Conservation (phyloP, 768 basidiomycete species). For the Macrolepiota dolichaula region DNA sequence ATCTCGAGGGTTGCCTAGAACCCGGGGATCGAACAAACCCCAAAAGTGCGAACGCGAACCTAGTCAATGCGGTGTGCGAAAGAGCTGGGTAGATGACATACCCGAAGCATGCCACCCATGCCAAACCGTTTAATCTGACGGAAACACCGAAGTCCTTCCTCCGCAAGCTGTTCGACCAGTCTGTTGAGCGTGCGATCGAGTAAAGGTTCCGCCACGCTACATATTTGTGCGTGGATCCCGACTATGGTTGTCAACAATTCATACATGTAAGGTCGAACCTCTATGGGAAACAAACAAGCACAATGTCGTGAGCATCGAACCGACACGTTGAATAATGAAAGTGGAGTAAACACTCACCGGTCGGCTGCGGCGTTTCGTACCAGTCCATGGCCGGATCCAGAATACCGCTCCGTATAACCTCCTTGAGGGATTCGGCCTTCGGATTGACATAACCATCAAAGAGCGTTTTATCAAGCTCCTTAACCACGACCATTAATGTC, state of each 20-base stretch:
- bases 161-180: slow-evolving; percentile 79
- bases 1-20: slow-evolving; percentile 94
- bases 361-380: slow-evolving; percentile 91
- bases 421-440: slow-evolving; percentile 65
- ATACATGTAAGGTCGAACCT: slow-evolving; percentile 94
- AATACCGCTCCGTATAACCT: slow-evolving; percentile 76
- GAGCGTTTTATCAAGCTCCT: slow-evolving; percentile 82
- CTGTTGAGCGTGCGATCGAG: slow-evolving; percentile 79
- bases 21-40: not conserved
- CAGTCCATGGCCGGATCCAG: slow-evolving; percentile 83
- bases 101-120: slow-evolving; percentile 98
- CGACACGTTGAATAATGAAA: slow-evolving; percentile 7
- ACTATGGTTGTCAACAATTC: slow-evolving; percentile 86
- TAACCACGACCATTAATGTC: slow-evolving; percentile 74
- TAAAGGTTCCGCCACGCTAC: slow-evolving; percentile 71
- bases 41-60: not conserved
- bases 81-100: slow-evolving; percentile 36
- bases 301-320: slow-evolving; percentile 5
- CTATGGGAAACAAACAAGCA: slow-evolving; percentile 29
- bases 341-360: slow-evolving; percentile 46
- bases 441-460: slow-evolving; percentile 88
- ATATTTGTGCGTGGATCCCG: slow-evolving; percentile 88
- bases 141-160: slow-evolving; percentile 83
- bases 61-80: not conserved
- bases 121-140: slow-evolving; percentile 87